Conservation (phyloP, 768 basidiomycete species). For the Glaciozyma martinii region DNA sequence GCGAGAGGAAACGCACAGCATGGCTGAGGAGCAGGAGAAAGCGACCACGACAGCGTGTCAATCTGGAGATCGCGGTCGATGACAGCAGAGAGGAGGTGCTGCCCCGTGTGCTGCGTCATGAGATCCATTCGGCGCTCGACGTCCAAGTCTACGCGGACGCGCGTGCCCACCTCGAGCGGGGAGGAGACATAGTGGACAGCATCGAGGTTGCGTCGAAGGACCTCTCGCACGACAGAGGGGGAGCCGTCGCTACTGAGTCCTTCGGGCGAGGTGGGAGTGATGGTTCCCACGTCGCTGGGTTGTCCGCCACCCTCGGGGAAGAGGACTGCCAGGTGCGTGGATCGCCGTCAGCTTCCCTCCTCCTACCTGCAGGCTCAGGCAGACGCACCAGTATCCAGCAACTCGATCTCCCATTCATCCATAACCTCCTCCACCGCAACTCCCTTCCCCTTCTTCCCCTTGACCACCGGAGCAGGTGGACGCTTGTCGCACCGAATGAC, state of each 20-base stretch:
- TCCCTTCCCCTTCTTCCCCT: conserved; percentile 49
- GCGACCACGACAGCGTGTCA: conserved; percentile 71
- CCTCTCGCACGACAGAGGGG: conserved; percentile 55
- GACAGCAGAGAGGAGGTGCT: conserved; percentile 67
- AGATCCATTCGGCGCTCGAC: conserved; percentile 63
- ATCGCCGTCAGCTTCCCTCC: background rate
- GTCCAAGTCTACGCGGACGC: conserved; percentile 53
- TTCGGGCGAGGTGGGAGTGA: conserved; percentile 39
- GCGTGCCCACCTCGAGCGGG: conserved; percentile 49
- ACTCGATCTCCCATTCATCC: conserved; percentile 54
- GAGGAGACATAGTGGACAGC: conserved; percentile 61
- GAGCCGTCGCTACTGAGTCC: conserved; percentile 18
- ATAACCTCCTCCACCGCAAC: conserved; percentile 35
- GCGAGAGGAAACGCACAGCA: no score
- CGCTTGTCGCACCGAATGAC: conserved; percentile 49
- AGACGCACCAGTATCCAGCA: conserved; percentile 54
- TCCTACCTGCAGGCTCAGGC: background rate
- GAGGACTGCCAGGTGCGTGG: conserved; percentile 44
- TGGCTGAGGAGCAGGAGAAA: no score
- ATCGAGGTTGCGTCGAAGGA: conserved; percentile 59
- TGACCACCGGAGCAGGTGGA: conserved; percentile 16
- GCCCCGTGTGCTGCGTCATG: conserved; percentile 76
- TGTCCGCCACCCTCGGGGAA: conserved; percentile 77
- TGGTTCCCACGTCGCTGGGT: conserved; percentile 60
- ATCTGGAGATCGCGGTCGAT: conserved; percentile 49